A percentile compares a stretch with the other conserved stretches of the same genome.
These are phyloP conservation scores for Solanum gandarillasii DNA, from an alignment of 257 asterid genomes.

Conservation along the genomic window DNA sequence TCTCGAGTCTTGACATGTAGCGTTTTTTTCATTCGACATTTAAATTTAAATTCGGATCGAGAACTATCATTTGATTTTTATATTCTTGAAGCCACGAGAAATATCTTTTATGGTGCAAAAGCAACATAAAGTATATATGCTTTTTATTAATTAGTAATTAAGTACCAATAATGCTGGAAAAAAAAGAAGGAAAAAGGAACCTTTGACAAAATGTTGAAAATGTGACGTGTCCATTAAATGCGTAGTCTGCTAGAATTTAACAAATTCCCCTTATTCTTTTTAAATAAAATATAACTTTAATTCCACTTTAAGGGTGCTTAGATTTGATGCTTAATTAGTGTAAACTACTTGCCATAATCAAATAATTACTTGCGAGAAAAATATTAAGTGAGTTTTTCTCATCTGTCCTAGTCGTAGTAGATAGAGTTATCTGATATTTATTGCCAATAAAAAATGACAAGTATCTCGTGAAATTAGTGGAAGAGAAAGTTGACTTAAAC, in stretches of 20 bases:
- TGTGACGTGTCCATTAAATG: not conserved
- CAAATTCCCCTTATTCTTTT: not conserved
- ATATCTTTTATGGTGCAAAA: not conserved
- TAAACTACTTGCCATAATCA: not conserved
- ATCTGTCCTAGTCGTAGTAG: accelerated
- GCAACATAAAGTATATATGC: not conserved
- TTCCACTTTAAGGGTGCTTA: not conserved
- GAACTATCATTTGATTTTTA: no score
- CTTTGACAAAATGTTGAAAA: not conserved
- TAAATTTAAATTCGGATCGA: not conserved
- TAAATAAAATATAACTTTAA: not conserved
- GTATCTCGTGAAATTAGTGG: accelerated
- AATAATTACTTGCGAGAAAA: not conserved
- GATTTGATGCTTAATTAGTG: not conserved
- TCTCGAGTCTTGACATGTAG: not conserved
- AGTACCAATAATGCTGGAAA: not conserved
- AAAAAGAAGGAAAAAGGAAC: not conserved
- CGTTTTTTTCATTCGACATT: not conserved
- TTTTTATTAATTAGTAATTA: not conserved
- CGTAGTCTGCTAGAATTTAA: no score
- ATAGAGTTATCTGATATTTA: not conserved
- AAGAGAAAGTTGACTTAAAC: no score
- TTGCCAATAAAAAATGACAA: accelerated
- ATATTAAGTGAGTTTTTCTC: not conserved
- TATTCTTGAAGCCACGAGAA: not conserved